phyloP scores from a whole-genome alignment of 805 yeast genomes.

The Lipomyces sp. region DNA sequence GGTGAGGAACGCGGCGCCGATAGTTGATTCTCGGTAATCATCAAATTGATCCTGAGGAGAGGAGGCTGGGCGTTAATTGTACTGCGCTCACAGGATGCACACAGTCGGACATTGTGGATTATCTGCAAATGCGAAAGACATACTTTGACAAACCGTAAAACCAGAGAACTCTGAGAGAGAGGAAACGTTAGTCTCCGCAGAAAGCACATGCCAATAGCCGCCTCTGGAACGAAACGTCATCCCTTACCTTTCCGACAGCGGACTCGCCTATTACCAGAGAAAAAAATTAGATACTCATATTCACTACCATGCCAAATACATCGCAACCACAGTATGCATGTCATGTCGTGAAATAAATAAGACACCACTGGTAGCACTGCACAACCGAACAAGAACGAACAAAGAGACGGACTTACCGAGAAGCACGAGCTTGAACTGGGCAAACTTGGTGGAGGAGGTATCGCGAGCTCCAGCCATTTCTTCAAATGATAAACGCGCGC shows the following conservation, averaged over 20 bases:
- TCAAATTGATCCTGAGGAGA: slow-evolving; percentile 57
- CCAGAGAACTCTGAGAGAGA: slow-evolving; percentile 62
- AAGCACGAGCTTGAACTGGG: slow-evolving; percentile 66
- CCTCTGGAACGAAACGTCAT: too few relatives aligned
- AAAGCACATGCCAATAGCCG: too few relatives aligned
- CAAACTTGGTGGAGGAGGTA: slow-evolving; percentile 40
- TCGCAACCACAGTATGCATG: background rate
- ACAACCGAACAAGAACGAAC: too few relatives aligned
- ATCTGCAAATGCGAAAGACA: too few relatives aligned
- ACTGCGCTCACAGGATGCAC: background rate
- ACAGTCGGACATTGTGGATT: background rate
- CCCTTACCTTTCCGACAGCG: slow-evolving; percentile 66
- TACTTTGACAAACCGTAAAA: slow-evolving; percentile 67
- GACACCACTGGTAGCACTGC: too few relatives aligned
- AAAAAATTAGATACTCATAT: too few relatives aligned
- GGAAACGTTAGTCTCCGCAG: slow-evolving; percentile 4
- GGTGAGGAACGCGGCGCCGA: slow-evolving; percentile 97
- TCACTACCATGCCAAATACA: too few relatives aligned
- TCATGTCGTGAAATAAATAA: too few relatives aligned
- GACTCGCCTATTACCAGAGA: slow-evolving; percentile 49
- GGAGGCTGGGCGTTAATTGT: background rate
- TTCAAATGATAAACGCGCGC: background rate
- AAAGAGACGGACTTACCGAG: slow-evolving; percentile 49
- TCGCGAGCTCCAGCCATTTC: slow-evolving; percentile 25
- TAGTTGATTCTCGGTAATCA: slow-evolving; percentile 79